Conservation (phyloP, 768 basidiomycete genomes). For the Austroboletus eburneus region DNA sequence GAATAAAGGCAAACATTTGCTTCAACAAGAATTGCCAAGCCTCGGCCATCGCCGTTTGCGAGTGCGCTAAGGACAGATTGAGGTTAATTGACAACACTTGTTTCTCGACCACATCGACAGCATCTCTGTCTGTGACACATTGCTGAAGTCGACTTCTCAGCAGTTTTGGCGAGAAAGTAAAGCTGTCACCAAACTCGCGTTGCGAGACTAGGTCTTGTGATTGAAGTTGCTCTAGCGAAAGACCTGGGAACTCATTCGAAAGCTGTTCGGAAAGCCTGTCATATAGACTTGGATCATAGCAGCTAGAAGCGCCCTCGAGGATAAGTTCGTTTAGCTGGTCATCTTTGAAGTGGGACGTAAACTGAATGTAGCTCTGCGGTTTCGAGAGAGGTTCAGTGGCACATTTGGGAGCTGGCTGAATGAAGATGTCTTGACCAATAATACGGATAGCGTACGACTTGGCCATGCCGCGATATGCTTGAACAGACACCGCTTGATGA, state of each 20-base stretch:
- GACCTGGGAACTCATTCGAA: slow-evolving; percentile 48
- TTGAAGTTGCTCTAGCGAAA: slow-evolving; percentile 63
- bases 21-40: slow-evolving; percentile 75
- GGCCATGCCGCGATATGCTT: slow-evolving; percentile 64
- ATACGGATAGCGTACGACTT: slow-evolving; percentile 77
- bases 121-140: slow-evolving; percentile 30
- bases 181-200: slow-evolving; percentile 78
- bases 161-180: slow-evolving; percentile 62
- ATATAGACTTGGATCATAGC: slow-evolving; percentile 71
- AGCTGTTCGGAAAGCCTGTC: slow-evolving; percentile 53
- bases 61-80: slow-evolving; percentile 80
- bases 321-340: slow-evolving; percentile 65
- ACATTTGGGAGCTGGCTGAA: slow-evolving; percentile 45
- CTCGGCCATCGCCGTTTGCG: slow-evolving; percentile 68
- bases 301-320: slow-evolving; percentile 63
- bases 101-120: slow-evolving; percentile 48
- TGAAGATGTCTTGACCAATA: slow-evolving; percentile 68
- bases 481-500: slow-evolving; percentile 56
- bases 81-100: slow-evolving; percentile 74
- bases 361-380: slow-evolving; percentile 55
- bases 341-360: slow-evolving; percentile 56
- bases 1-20: slow-evolving; percentile 58
- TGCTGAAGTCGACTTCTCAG: slow-evolving; percentile 58
- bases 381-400: slow-evolving; percentile 38
- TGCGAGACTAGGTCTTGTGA: slow-evolving; percentile 57